Evolutionary conservation across 345 rosid species (phyloP), one percentile per base, ranked within the genome.

Genomic region (Iberis pinnata): DNA sequence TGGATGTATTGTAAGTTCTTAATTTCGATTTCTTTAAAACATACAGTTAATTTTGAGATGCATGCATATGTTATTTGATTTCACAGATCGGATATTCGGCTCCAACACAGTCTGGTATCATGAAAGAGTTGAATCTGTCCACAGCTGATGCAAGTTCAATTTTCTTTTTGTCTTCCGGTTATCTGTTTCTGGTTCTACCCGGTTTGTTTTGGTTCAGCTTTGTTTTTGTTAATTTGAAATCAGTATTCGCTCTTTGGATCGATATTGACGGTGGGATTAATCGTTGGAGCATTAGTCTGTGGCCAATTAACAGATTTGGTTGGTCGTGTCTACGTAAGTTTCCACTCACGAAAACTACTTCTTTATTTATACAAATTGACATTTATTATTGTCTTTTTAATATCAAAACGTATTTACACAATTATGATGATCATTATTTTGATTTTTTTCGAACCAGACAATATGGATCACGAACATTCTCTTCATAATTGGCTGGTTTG

Each of bases 181-280:
- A 33, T 40, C 1, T 43, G 1, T 10, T 51, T 29, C 8, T n/a
- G n/a, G n/a, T n/a, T n/a, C n/a, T n/a, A n/a, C n/a, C n/a, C n/a
- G 10, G 13, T 52, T 26, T 15, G n/a, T 52, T 12, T 33, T 32
- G 12, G 13, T 22, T 37, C 4, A 32, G 4, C 20, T 14, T 7
- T 29, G 27, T 20, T 26, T 44, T 11, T 9, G 12, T 17, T 3
- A 25, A 11, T 39, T 5, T 0, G 10, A 6, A 6, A 2, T 43
- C 69, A 76, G 81, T 81, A 44, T 54, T 81, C 87, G 8, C 19
- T 78, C 42, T 78, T 76, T 47, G 80, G 81, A 7, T 81, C 87
- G 56, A 55, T 81, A 45, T 24, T 78, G 52, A 76, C 79, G 2
- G 35, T 81, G 19, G 83, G 87, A 19, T 56, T 64, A 46, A 65